Conservation (phyloP, 768 basidiomycete species). For the Pleurotus citrinopileatus region DNA sequence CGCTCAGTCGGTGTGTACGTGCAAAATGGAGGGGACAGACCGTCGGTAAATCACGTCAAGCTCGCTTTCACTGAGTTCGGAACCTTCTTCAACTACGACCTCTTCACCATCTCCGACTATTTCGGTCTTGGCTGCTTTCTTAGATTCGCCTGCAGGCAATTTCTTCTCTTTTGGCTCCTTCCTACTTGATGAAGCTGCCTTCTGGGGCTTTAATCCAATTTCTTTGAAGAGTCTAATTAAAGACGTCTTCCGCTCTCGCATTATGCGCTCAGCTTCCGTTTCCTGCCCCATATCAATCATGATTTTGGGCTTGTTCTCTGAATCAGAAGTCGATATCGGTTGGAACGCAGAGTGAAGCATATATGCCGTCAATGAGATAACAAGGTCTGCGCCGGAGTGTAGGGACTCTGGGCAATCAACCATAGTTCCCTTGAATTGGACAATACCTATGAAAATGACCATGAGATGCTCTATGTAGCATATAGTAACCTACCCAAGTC, state of each 20-base stretch:
- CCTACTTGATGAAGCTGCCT: neutral
- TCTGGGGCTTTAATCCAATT: constrained; percentile 65
- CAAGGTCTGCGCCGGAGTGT: constrained; percentile 71
- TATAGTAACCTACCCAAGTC: constrained; percentile 52
- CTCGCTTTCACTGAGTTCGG: constrained; percentile 79
- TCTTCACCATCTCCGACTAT: constrained; percentile 81
- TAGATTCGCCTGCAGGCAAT: constrained; percentile 22
- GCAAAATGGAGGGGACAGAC: constrained; percentile 36
- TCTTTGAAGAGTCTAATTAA: constrained; percentile 71
- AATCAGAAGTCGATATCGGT: constrained; percentile 28
- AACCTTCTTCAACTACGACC: constrained; percentile 79
- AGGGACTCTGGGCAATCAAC: constrained; percentile 74
- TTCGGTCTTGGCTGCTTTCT: constrained; percentile 49
- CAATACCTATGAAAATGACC: constrained; percentile 40
- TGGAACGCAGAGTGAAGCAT: constrained; percentile 69
- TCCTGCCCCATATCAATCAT: constrained; percentile 79
- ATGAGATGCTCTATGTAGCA: neutral
- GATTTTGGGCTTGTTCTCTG: constrained; percentile 29
- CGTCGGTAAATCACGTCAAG: constrained; percentile 82
- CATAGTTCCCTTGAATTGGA: constrained; percentile 65
- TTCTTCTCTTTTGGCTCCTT: no score
- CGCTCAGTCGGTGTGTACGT: constrained; percentile 4
- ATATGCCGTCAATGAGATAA: constrained; percentile 74
- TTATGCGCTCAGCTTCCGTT: constrained; percentile 71
- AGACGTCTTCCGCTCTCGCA: constrained; percentile 78